phyloP scores from a whole-genome alignment of 164 flowering plant genomes.

The Berberis thunbergii region DNA sequence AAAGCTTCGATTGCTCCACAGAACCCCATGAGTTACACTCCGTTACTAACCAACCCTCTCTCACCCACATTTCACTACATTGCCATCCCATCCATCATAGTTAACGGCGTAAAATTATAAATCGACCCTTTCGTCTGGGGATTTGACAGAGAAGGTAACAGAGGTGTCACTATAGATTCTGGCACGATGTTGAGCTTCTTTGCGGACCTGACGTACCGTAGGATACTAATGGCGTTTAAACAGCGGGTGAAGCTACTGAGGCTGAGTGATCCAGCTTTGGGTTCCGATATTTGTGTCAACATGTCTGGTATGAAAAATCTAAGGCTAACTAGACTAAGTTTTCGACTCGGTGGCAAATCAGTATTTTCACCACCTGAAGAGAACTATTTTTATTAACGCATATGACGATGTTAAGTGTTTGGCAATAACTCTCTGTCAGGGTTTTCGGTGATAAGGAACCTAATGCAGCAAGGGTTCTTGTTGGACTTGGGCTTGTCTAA shows the following conservation, averaged over 20 bases:
- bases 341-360: conserved; percentile 43
- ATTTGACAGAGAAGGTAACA: conserved; percentile 45
- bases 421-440: conserved; percentile 35
- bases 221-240: conserved; percentile 33
- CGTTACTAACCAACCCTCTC: conserved; percentile 41
- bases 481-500: conserved; percentile 32
- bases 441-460: conserved; percentile 63
- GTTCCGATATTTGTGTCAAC: conserved; percentile 54
- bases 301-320: conserved; percentile 26
- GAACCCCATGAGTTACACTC: conserved; percentile 43
- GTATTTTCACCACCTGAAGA: conserved; percentile 46
- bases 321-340: conserved; percentile 45
- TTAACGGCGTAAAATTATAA: conserved; percentile 33
- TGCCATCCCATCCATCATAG: conserved; percentile 31
- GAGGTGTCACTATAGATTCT: conserved; percentile 72
- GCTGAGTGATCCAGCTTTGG: conserved; percentile 21
- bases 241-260: conserved; percentile 29
- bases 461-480: conserved; percentile 78
- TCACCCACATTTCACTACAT: conserved; percentile 71
- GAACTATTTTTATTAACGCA: conserved; percentile 56
- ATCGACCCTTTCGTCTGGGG: conserved; percentile 55
- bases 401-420: conserved; percentile 47
- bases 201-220: conserved; percentile 41
- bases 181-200: conserved; percentile 69
- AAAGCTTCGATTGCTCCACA: conserved; percentile 12